These are phyloP conservation scores for Penicillium alfredii DNA, from an alignment of 495 filamentous ascomycete genomes.

Conservation along the genomic window DNA sequence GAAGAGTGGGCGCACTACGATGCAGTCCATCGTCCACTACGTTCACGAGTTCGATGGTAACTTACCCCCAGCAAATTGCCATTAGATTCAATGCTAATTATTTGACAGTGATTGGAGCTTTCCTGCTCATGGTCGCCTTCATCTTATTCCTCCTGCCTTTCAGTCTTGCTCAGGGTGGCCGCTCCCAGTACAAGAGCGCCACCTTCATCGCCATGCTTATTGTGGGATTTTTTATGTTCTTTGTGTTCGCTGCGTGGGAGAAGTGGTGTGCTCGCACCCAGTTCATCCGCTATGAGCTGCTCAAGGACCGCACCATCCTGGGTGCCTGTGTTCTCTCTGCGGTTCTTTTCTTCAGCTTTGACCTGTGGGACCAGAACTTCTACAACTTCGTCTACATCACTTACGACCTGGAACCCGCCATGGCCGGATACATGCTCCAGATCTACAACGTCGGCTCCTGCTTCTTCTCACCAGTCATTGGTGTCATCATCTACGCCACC, in stretches of 20 bases:
- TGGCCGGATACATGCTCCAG: slow-evolving; percentile 59
- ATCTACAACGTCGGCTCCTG: slow-evolving; percentile 68
- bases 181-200: slow-evolving; percentile 44
- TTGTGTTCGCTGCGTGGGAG: slow-evolving; percentile 57
- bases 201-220: slow-evolving; percentile 52
- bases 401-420: slow-evolving; percentile 47
- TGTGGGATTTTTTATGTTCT: slow-evolving; percentile 48
- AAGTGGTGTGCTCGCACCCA: slow-evolving; percentile 48
- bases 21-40: slow-evolving; percentile 48
- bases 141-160: slow-evolving; percentile 61
- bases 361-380: slow-evolving; percentile 64
- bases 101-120: slow-evolving; percentile 44
- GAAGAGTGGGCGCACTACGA: slow-evolving; percentile 38
- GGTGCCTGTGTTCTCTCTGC: slow-evolving; percentile 54
- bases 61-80: slow-evolving; percentile 1
- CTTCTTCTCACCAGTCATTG: slow-evolving; percentile 55
- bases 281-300: slow-evolving; percentile 56
- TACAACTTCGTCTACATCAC: slow-evolving; percentile 69
- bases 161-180: slow-evolving; percentile 44
- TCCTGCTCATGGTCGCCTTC: slow-evolving; percentile 54
- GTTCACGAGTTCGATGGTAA: slow-evolving; percentile 56
- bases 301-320: slow-evolving; percentile 59
- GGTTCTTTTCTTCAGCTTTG: slow-evolving; percentile 55
- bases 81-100: slow-evolving; percentile 1
- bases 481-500: slow-evolving; percentile 50